These are phyloP conservation scores for Claviceps paspali DNA, from an alignment of 2,329 filamentous ascomycete genomes.

Conservation along the genomic window DNA sequence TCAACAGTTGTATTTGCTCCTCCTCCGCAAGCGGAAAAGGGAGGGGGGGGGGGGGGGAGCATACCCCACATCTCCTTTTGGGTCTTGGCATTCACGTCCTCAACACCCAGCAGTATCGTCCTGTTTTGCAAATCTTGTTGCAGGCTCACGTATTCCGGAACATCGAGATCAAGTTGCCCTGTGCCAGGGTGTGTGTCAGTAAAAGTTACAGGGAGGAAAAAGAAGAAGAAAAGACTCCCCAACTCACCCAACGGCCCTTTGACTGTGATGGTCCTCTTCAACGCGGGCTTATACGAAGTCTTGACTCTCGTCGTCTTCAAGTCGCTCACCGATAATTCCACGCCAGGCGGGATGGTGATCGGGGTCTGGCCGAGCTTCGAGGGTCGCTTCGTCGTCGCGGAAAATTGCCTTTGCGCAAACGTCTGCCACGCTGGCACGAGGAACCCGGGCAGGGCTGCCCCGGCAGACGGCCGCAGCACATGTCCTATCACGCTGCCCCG, in stretches of 20 bases:
- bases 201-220: too few species aligned
- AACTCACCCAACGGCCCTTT: slow-evolving; percentile 62
- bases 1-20: too few species aligned
- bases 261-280: slow-evolving; percentile 55
- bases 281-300: slow-evolving; percentile 45
- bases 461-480: slow-evolving; percentile 32
- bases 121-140: slow-evolving; percentile 47
- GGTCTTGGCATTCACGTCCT: slow-evolving; percentile 50
- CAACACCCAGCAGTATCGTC: slow-evolving; percentile 53
- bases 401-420: slow-evolving; percentile 40
- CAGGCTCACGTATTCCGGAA: slow-evolving; percentile 68
- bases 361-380: slow-evolving; percentile 81
- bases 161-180: slow-evolving; percentile 61
- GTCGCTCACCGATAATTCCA: slow-evolving; percentile 58
- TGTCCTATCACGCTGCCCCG: slow-evolving; percentile 45
- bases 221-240: neutral
- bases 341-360: slow-evolving; percentile 68
- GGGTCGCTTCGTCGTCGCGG: slow-evolving; percentile 45
- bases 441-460: slow-evolving; percentile 50
- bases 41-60: too few species aligned
- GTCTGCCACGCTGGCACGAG: slow-evolving; percentile 55
- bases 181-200: neutral
- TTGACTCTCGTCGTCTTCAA: slow-evolving; percentile 36
- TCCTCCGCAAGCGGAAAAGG: too few species aligned
- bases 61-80: slow-evolving; percentile 95